phyloP scores from a whole-genome alignment of 257 asterid species.

The Forsythia suspensa region DNA sequence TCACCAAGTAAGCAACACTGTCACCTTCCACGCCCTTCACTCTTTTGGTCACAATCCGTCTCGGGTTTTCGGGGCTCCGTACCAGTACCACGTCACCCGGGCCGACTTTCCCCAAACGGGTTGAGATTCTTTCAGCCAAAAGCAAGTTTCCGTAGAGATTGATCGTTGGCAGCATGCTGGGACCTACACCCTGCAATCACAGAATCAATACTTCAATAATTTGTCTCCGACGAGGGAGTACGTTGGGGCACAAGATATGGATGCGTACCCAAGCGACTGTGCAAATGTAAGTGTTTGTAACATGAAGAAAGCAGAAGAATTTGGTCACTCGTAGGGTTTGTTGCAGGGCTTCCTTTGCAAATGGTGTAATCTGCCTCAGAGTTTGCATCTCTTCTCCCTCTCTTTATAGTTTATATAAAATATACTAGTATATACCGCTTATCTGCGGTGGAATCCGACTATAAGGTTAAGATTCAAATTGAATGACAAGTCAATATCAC shows the following conservation, averaged over 20 bases:
- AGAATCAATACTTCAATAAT: neutral
- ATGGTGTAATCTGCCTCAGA: constrained; percentile 34
- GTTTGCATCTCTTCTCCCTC: neutral
- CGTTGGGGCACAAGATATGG: constrained; percentile 11
- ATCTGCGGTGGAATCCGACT: too few relatives aligned
- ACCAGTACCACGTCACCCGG: constrained; percentile 65
- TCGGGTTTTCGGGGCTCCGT: constrained; percentile 67
- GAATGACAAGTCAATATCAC: too few relatives aligned
- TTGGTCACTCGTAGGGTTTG: constrained; percentile 42
- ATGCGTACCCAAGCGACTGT: constrained; percentile 37
- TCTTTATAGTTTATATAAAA: too few relatives aligned
- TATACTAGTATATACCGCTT: too few relatives aligned
- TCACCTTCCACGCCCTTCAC: constrained; percentile 71
- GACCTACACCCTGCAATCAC: constrained; percentile 58
- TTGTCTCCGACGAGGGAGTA: constrained; percentile 1
- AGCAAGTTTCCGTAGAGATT: constrained; percentile 44
- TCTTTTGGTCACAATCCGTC: constrained; percentile 51
- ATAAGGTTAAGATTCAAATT: too few relatives aligned
- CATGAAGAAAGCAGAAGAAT: constrained; percentile 56
- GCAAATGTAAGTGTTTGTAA: constrained; percentile 52
- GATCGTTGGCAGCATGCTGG: constrained; percentile 83
- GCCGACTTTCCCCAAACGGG: constrained; percentile 52
- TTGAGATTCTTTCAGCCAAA: constrained; percentile 53
- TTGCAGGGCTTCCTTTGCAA: constrained; percentile 56
- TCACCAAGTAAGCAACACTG: constrained; percentile 43